Conservation (phyloP, 306 rosid species). For the Medicago arabica region DNA sequence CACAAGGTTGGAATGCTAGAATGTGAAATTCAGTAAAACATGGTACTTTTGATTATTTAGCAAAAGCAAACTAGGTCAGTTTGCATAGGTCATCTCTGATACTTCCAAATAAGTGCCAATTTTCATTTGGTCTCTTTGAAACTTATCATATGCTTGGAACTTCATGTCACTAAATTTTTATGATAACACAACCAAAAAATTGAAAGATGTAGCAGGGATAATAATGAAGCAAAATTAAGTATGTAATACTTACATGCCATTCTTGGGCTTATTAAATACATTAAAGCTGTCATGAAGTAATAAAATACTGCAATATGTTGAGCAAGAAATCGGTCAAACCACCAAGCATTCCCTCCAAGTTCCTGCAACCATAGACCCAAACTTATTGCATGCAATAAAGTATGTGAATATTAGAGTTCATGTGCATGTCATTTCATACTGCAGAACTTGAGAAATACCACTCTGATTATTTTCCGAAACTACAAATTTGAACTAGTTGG, state of each 20-base stretch:
- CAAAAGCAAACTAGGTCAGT: background rate
- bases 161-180: background rate
- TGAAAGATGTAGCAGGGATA: conserved; percentile 36
- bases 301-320: conserved; percentile 86
- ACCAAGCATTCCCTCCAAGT: conserved; percentile 91
- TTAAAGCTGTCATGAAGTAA: conserved; percentile 79
- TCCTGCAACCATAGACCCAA: conserved; percentile 68
- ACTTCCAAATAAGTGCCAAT: no score
- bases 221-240: conserved; percentile 18
- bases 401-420: conserved; percentile 24
- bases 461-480: conserved; percentile 16
- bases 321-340: conserved; percentile 99
- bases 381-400: conserved; percentile 21
- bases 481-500: conserved; percentile 1
- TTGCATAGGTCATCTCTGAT: background rate
- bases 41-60: conserved; percentile 25
- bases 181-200: conserved; percentile 27
- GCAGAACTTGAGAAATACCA: conserved; percentile 16
- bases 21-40: conserved; percentile 29
- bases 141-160: conserved; percentile 22
- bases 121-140: conserved; percentile 19
- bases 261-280: conserved; percentile 90
- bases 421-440: conserved; percentile 11
- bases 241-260: conserved; percentile 88
- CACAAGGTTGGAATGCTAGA: background rate